Evolutionary conservation across 2,329 filamentous ascomycete species (phyloP).

Genomic region (Fusarium paranaense): DNA sequence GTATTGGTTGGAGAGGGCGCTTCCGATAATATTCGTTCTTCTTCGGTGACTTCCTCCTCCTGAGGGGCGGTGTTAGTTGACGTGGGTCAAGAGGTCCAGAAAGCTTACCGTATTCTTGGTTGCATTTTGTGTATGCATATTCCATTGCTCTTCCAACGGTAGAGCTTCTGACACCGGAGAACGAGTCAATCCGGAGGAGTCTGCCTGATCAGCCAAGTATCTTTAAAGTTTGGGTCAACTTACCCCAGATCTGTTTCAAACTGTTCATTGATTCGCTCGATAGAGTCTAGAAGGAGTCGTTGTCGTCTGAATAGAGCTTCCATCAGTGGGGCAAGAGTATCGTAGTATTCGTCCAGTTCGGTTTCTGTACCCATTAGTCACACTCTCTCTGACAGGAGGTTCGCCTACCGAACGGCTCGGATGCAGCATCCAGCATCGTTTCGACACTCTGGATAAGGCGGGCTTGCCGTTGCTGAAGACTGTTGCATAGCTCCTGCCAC

Average conservation of each 20-base stretch:
- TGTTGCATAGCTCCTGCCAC: conserved; percentile 46
- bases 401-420: conserved; percentile 30
- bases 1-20: conserved; percentile 19
- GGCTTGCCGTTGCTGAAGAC: background rate
- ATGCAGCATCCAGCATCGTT: background rate
- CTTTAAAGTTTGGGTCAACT: too few relatives aligned
- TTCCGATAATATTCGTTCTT: too few relatives aligned
- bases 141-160: conserved; percentile 53
- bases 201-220: conserved; percentile 43
- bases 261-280: conserved; percentile 44
- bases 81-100: too few relatives aligned
- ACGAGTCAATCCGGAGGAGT: conserved; percentile 46
- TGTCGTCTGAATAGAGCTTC: conserved; percentile 45
- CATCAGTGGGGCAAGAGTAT: conserved; percentile 27
- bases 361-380: background rate
- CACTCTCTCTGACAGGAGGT: fast-evolving
- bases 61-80: too few relatives aligned
- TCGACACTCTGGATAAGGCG: background rate
- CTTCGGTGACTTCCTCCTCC: too few relatives aligned
- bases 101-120: conserved; percentile 50
- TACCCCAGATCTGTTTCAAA: conserved; percentile 32
- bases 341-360: background rate
- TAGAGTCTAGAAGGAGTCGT: conserved; percentile 40
- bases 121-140: conserved; percentile 47
- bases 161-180: conserved; percentile 53